Evolutionary conservation across 345 rosid species (phyloP).

Genomic region (Populus euphratica): DNA sequence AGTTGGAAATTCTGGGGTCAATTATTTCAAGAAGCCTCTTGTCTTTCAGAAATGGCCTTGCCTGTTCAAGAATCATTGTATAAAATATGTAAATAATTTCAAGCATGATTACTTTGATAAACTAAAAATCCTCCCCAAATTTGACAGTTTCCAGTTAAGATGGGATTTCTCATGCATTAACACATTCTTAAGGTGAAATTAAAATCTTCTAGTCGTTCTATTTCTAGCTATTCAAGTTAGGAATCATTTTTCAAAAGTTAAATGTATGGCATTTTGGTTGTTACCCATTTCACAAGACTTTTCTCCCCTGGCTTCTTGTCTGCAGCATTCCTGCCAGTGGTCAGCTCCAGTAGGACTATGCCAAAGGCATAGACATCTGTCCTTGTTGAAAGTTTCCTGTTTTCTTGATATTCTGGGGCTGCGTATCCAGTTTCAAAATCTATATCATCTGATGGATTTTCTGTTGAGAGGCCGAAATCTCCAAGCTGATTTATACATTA

Average conservation of each 20-base stretch:
- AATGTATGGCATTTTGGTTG: not conserved
- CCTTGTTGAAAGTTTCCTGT: constrained; percentile 16
- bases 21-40: constrained; percentile 22
- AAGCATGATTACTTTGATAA: too few relatives aligned
- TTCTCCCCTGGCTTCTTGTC: constrained; percentile 10
- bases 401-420: constrained; percentile 36
- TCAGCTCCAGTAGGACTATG: constrained; percentile 38
- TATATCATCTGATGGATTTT: not conserved
- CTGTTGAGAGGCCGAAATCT: constrained; percentile 19
- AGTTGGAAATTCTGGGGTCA: constrained; percentile 25
- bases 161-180: too few relatives aligned
- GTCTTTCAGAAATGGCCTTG: constrained; percentile 31
- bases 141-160: too few relatives aligned
- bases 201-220: not conserved
- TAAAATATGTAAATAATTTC: too few relatives aligned
- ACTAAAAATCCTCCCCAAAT: too few relatives aligned
- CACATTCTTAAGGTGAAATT: too few relatives aligned
- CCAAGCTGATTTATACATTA: constrained; percentile 25
- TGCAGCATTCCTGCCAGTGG: constrained; percentile 24
- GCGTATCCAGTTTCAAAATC: constrained; percentile 9
- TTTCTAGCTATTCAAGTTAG: not conserved
- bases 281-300: constrained; percentile 34
- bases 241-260: not conserved
- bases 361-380: constrained; percentile 43
- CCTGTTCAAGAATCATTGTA: constrained; percentile 20